A percentile compares a stretch with the other conserved stretches of the same genome.
Evolutionary conservation across 2,329 filamentous ascomycete genomes (phyloP).

Genomic region (Botrytis medusae): DNA sequence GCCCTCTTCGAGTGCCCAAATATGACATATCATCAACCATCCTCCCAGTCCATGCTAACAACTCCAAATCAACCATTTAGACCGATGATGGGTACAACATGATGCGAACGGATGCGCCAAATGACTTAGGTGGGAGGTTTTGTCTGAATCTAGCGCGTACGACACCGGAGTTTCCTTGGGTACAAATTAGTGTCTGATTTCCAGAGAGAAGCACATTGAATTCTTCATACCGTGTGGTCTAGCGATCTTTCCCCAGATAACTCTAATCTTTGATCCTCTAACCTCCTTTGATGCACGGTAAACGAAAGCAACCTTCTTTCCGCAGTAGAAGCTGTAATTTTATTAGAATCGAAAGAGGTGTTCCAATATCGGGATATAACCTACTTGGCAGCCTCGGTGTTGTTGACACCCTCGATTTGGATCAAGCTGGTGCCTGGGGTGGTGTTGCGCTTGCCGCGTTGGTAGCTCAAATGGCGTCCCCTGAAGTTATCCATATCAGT

Average conservation of each 20-base stretch:
- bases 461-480: conserved; percentile 98
- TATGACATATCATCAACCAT: conserved; percentile 62
- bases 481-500: conserved; percentile 47
- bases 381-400: conserved; percentile 83
- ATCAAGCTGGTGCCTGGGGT: conserved; percentile 90
- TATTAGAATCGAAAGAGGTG: conserved; percentile 28
- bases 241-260: conserved; percentile 99
- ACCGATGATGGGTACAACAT: conserved; percentile 99
- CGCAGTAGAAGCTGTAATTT: conserved; percentile 74
- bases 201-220: neutral
- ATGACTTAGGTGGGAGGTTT: conserved; percentile 95
- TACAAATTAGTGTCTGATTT: conserved; percentile 24
- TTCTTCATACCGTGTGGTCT: conserved; percentile 77
- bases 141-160: conserved; percentile 96
- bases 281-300: conserved; percentile 95
- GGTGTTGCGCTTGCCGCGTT: conserved; percentile 89
- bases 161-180: conserved; percentile 88
- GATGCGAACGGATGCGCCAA: conserved; percentile 92
- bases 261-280: conserved; percentile 95
- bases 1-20: conserved; percentile 50
- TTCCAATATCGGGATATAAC: conserved; percentile 39
- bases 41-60: conserved; percentile 50
- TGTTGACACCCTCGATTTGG: conserved; percentile 98
- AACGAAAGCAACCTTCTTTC: conserved; percentile 98
- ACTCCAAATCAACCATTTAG: conserved; percentile 63